Evolutionary conservation across 306 rosid species (phyloP), one percentile per base, ranked within the genome.

Genomic region (Pterocarpus macrocarpus): DNA sequence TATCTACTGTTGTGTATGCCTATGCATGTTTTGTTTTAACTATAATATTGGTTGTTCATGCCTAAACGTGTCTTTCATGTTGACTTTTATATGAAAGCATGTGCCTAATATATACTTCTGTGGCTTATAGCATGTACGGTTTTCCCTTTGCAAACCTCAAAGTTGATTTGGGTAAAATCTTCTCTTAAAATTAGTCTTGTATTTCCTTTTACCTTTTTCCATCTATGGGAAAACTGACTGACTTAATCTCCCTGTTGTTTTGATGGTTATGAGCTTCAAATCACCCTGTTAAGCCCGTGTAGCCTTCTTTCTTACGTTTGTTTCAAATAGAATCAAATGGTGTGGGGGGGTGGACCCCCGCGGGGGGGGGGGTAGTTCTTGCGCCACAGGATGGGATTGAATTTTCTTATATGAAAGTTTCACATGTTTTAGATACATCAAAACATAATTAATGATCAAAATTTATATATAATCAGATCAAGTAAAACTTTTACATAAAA

Each of bases 241-340:
- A 28, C 3, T 22, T 77, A 22, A 67, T 44, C 9, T 57, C 10
- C 64, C 3, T 44, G 63, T 45, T 56, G 35, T 7, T 77, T 0
- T 4, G 36, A 52, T 59, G 56, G 57, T 69, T 61, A 53, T 22
- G 62, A 57, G n/a, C 12, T 49, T 62, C 22, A 59, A 71, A 50
- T 28, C 36, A 35, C 56, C 50, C 28, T 39, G 16, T 59, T 38
- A 62, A 52, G 74, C 12, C 53, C 73, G 71, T 36, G 66, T 69
- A 38, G 68, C 67, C 81, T 61, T 61, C 64, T 84, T 38, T 79
- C 81, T 22, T 36, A 14, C 66, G 58, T 82, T 76, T 11, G 38
- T 47, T 32, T 71, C 49, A 34, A 71, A 56, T 43, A 65, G 45
- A 64, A 61, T 11, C 14, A 15, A 73, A 30, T 9, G 28, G 28